phyloP scores from a whole-genome alignment of 1,284 basidiomycete genomes.

The Anthracocystis panici-leucophaei region DNA sequence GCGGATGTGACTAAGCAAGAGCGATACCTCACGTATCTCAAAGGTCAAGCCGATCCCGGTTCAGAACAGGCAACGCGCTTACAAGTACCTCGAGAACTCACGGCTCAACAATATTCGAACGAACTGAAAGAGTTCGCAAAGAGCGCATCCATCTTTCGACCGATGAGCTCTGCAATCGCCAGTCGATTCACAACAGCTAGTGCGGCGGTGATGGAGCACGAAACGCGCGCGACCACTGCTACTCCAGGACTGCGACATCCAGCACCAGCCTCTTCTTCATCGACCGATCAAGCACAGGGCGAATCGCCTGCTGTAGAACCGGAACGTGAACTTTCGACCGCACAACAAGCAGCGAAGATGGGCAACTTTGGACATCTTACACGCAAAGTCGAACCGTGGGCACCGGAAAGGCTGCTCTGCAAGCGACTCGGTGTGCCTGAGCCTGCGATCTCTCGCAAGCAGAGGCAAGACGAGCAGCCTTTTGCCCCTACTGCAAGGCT shows the following conservation, averaged over 20 bases:
- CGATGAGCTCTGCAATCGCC: conserved; percentile 91
- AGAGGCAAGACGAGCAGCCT: neutral
- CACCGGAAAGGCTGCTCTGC: conserved; percentile 84
- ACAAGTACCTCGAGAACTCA: conserved; percentile 72
- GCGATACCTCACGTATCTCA: conserved; percentile 85
- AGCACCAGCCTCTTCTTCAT: conserved; percentile 10
- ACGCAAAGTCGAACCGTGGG: conserved; percentile 80
- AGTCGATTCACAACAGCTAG: conserved; percentile 81
- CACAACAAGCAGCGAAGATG: conserved; percentile 81
- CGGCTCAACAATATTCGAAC: conserved; percentile 78
- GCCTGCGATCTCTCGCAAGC: conserved; percentile 70
- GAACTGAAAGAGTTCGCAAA: conserved; percentile 89
- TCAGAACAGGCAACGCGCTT: conserved; percentile 69
- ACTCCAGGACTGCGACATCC: conserved; percentile 75
- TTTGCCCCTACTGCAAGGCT: neutral
- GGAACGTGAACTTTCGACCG: conserved; percentile 73
- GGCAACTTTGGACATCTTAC: conserved; percentile 91
- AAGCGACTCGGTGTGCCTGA: conserved; percentile 94
- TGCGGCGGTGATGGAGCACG: conserved; percentile 71
- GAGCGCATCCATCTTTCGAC: conserved; percentile 89
- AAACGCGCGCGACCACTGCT: conserved; percentile 70
- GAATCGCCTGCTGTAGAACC: conserved; percentile 71
- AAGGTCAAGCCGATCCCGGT: conserved; percentile 75
- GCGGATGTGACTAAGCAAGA: conserved; percentile 82
- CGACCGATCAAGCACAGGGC: conserved; percentile 31